phyloP scores from a whole-genome alignment of 495 filamentous ascomycete genomes.

The Thozetella sp. region DNA sequence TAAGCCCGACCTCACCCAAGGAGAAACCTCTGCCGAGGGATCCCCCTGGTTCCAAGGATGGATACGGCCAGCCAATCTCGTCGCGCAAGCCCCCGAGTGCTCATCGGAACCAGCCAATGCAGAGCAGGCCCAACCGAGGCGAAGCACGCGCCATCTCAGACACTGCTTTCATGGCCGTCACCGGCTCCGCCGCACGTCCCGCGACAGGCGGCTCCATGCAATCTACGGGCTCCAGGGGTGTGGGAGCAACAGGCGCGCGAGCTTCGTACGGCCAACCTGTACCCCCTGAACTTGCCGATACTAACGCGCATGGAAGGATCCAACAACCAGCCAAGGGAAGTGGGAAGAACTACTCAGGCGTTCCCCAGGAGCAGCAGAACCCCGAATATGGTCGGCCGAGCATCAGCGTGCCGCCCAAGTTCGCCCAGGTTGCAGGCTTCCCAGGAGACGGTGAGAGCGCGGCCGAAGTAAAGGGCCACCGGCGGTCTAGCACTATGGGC shows the following conservation, averaged over 20 bases:
- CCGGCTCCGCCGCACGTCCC: slow-evolving; percentile 61
- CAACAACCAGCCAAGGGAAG: slow-evolving; percentile 78
- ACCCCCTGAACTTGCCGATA: slow-evolving; percentile 83
- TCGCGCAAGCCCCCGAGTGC: slow-evolving; percentile 46
- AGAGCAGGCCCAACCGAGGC: slow-evolving; percentile 53
- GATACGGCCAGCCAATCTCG: slow-evolving; percentile 38
- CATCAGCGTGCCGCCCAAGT: slow-evolving; percentile 53
- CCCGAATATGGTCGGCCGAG: slow-evolving; percentile 62
- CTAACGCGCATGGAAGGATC: slow-evolving; percentile 89
- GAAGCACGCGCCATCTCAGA: slow-evolving; percentile 51
- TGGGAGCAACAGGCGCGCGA: slow-evolving; percentile 66
- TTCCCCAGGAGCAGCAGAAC: slow-evolving; percentile 54
- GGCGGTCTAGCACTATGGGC: slow-evolving; percentile 86
- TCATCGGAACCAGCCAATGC: slow-evolving; percentile 42
- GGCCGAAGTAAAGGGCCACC: slow-evolving; percentile 68
- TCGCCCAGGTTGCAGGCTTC: slow-evolving; percentile 49
- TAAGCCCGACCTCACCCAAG: slow-evolving; percentile 29
- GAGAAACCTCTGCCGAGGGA: slow-evolving; percentile 58
- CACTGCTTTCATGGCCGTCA: slow-evolving; percentile 40
- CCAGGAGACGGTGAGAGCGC: slow-evolving; percentile 12
- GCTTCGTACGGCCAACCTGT: slow-evolving; percentile 89
- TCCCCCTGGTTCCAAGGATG: slow-evolving; percentile 42
- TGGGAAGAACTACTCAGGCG: slow-evolving; percentile 72
- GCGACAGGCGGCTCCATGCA: slow-evolving; percentile 82
- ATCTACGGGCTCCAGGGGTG: slow-evolving; percentile 59